Conservation (phyloP, 2,329 filamentous ascomycete genomes). For the Aspergillus vadensis region DNA sequence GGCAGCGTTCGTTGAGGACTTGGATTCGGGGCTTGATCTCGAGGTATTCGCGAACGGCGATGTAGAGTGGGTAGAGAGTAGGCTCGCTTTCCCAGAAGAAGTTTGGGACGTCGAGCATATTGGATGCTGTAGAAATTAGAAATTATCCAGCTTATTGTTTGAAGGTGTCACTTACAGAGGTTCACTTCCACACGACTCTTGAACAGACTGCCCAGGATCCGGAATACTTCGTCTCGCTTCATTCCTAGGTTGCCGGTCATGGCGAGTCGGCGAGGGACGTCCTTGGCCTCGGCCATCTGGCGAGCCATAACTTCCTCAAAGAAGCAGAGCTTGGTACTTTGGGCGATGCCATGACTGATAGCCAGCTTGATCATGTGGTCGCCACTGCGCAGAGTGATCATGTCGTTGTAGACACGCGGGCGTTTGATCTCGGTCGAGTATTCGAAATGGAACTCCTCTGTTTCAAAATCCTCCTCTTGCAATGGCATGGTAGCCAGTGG, state of each 20-base stretch:
- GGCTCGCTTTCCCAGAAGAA: slow-evolving; percentile 99
- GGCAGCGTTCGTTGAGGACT: slow-evolving; percentile 94
- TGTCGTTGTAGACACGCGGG: slow-evolving; percentile 95
- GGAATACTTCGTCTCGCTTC: slow-evolving; percentile 87
- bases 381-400: slow-evolving; percentile 92
- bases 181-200: slow-evolving; percentile 96
- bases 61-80: slow-evolving; percentile 90
- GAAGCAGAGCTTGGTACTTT: slow-evolving; percentile 93
- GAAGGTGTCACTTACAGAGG: slow-evolving; percentile 68
- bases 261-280: slow-evolving; percentile 85
- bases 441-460: slow-evolving; percentile 97
- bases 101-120: slow-evolving; percentile 92
- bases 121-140: slow-evolving; percentile 66
- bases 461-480: slow-evolving; percentile 90
- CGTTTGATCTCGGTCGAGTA: slow-evolving; percentile 85
- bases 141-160: not conserved
- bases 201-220: slow-evolving; percentile 86
- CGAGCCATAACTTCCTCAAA: slow-evolving; percentile 96
- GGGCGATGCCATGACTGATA: slow-evolving; percentile 95
- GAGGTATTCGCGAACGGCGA: slow-evolving; percentile 91
- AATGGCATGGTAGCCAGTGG: slow-evolving; percentile 77
- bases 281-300: slow-evolving; percentile 90
- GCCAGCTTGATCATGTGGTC: slow-evolving; percentile 99
- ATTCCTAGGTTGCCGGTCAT: slow-evolving; percentile 88
- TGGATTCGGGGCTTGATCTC: slow-evolving; percentile 96